Evolutionary conservation across 2,329 filamentous ascomycete species (phyloP), one percentile per base, ranked within the genome.

Genomic region (Trichoderma oligosporum): DNA sequence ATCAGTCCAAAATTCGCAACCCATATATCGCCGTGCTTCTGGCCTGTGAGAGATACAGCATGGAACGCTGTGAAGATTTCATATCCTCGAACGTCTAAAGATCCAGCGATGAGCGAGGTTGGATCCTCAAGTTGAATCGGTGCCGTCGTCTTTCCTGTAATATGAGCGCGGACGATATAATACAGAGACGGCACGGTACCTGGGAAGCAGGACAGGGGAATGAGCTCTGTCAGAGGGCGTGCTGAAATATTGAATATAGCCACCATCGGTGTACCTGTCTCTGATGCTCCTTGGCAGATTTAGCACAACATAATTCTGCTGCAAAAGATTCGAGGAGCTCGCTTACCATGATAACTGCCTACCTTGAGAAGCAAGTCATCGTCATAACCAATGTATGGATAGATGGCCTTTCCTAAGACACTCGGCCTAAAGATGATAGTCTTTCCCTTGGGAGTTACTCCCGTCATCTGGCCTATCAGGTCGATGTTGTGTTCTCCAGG

Each of bases 391-490:
- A 84, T 83, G 66, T 96, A 97, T 1, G 85, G 81, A 60, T 88
- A 82, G 3, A 88, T 81, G 2, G 84, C 83, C 66, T 87, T 88
- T 1, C 90, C 92, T 0, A 91, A 71, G 0, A 84, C 81, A 60
- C 85, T 88, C 0, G 93, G 91, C 1, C 93, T 82, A 57, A 97
- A 83, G 18, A 95, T 88, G 0, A 96, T 82, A 0, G 90, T 94
- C 61, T 84, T 86, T 0, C 86, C 89, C 22, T 82, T 77, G 0
- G 84, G 78, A 0, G 89, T 94, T 9, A 79, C 76, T 0, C 88
- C 92, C 0, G 88, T 91, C 80, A 97, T 92, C 69, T 95, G 86
- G 25, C 79, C 73, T 60, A 99, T 88, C 14, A 99, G 72, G 5
- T 79, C 73, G 27, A 91, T 66, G 66, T 96, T 81, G 70, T 97